phyloP scores from a whole-genome alignment of 768 basidiomycete genomes.

The Lactifluus volemus region DNA sequence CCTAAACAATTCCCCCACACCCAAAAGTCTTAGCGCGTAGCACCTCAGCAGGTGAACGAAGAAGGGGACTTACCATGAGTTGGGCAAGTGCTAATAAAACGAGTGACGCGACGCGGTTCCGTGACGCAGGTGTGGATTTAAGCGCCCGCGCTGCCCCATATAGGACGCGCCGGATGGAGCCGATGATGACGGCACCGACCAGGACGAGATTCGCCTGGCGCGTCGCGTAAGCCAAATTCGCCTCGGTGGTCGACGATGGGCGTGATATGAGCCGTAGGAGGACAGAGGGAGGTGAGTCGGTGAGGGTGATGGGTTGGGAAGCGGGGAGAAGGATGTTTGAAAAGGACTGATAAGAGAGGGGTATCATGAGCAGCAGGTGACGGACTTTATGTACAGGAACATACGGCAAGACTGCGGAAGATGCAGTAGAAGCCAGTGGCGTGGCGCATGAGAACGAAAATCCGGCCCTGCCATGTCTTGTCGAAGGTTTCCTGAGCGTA shows the following conservation, averaged over 20 bases:
- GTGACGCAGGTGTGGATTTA: constrained; percentile 45
- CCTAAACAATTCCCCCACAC: constrained; percentile 39
- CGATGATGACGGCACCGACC: constrained; percentile 69
- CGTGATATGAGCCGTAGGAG: constrained; percentile 32
- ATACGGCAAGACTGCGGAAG: constrained; percentile 32
- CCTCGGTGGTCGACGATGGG: constrained; percentile 11
- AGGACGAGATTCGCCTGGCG: constrained; percentile 56
- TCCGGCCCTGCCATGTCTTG: constrained; percentile 10
- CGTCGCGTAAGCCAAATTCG: constrained; percentile 35
- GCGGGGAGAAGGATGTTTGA: constrained; percentile 42
- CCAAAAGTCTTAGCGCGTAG: not conserved
- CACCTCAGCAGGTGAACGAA: not conserved
- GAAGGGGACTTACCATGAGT: constrained; percentile 53
- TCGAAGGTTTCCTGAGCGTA: constrained; percentile 9
- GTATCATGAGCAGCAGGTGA: not conserved
- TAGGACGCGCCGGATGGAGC: constrained; percentile 62
- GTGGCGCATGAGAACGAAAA: constrained; percentile 15
- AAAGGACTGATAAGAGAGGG: constrained; percentile 32
- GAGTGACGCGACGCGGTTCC: constrained; percentile 62
- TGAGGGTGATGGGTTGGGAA: constrained; percentile 12
- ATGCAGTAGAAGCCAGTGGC: constrained; percentile 17
- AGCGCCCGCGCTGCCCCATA: constrained; percentile 54
- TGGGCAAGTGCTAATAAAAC: constrained; percentile 74
- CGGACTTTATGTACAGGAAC: not conserved
- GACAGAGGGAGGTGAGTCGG: constrained; percentile 28